Percentiles rank a stretch among this genome's conserved stretches.
Evolutionary conservation across 768 basidiomycete genomes (phyloP).

Genomic region (Leccinum boreale): DNA sequence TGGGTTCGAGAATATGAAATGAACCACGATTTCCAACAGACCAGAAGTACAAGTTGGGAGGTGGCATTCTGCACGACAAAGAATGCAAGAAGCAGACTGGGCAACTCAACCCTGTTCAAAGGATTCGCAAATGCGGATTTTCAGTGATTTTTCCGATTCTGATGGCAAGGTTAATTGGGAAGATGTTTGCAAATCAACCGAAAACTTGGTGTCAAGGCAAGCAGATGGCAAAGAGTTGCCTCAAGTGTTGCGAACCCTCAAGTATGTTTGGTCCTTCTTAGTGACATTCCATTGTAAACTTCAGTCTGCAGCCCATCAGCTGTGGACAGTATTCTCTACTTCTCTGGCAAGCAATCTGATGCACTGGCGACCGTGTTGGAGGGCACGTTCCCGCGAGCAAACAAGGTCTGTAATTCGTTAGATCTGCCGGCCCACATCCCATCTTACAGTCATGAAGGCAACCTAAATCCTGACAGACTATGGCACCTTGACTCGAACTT

Average conservation of each 20-base stretch:
- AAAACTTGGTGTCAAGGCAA: not conserved
- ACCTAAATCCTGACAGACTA: too few relatives aligned
- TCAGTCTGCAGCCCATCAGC: conserved; percentile 14
- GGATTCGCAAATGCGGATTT: conserved; percentile 1
- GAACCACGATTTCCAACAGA: conserved; percentile 50
- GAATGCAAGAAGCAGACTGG: not conserved
- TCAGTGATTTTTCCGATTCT: conserved; percentile 1
- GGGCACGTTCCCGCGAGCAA: conserved; percentile 39
- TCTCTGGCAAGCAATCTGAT: conserved; percentile 58
- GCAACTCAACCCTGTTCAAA: not conserved
- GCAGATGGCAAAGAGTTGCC: conserved; percentile 31
- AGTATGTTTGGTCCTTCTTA: conserved; percentile 19
- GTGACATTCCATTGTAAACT: not conserved
- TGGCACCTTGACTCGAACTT: too few relatives aligned
- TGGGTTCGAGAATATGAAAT: conserved; percentile 4
- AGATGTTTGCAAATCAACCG: conserved; percentile 43
- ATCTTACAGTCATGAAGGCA: too few relatives aligned
- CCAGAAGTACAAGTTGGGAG: conserved; percentile 64
- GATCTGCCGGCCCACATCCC: not conserved
- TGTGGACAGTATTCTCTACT: conserved; percentile 40
- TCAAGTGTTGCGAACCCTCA: conserved; percentile 32
- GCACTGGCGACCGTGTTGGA: conserved; percentile 47
- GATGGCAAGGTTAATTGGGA: conserved; percentile 44
- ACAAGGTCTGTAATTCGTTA: conserved; percentile 42
- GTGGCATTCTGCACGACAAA: conserved; percentile 58